A percentile compares a stretch with the other conserved stretches of the same genome.
These are phyloP conservation scores for Pseudogymnoascus sp. DNA, from an alignment of 2,329 filamentous ascomycete species.

Conservation along the genomic window DNA sequence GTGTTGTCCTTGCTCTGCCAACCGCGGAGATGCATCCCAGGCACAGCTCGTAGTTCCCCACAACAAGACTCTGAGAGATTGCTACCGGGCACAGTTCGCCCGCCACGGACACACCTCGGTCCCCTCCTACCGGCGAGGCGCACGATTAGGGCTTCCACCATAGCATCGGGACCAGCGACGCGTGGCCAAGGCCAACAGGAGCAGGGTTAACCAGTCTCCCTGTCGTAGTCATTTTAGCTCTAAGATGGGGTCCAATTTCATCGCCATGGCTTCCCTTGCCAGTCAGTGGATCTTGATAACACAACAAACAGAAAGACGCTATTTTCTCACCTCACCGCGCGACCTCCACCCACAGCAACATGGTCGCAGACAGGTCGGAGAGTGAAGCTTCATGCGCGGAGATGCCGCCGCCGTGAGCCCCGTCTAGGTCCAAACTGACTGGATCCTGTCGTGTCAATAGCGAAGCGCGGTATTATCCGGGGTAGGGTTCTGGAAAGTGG, in stretches of 20 bases:
- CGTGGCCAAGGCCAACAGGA: not conserved
- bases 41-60: not conserved
- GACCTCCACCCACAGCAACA: not conserved
- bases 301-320: not conserved
- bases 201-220: not conserved
- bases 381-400: not conserved
- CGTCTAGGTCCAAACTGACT: not conserved
- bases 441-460: not conserved
- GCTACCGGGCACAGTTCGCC: not conserved
- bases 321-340: not conserved
- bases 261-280: not conserved
- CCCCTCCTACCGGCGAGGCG: not conserved
- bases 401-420: not conserved
- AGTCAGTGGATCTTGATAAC: not conserved
- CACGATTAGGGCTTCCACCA: conserved; percentile 5
- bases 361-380: not conserved
- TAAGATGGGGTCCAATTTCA: not conserved
- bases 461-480: not conserved
- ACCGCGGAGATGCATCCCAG: not conserved
- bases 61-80: not conserved
- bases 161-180: not conserved
- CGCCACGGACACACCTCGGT: not conserved
- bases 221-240: not conserved
- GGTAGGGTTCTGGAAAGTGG: not conserved
- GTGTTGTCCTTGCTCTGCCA: not conserved